A percentile compares a stretch with the other conserved stretches of the same genome.
These are phyloP conservation scores for Fraxinus paxiana DNA, from an alignment of 305 asterid species.

Conservation along the genomic window DNA sequence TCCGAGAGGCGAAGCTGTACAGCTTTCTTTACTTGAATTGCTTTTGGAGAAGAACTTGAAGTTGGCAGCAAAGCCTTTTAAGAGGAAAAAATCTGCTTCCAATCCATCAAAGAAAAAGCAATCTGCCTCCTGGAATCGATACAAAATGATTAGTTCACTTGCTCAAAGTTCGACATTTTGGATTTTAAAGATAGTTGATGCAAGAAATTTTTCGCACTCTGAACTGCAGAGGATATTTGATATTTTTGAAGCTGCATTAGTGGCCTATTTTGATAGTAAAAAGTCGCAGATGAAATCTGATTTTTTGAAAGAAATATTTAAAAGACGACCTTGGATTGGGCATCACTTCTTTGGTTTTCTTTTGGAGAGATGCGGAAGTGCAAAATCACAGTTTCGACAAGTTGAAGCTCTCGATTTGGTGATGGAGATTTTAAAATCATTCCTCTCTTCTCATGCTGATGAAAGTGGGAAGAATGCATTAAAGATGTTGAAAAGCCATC, in stretches of 20 bases:
- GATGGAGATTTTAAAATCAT: constrained; percentile 51
- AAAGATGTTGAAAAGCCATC: constrained; percentile 43
- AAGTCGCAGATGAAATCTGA: constrained; percentile 77
- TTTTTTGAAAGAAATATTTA: constrained; percentile 68
- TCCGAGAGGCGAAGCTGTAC: constrained; percentile 71
- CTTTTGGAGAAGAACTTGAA: constrained; percentile 76
- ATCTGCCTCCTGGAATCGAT: constrained; percentile 67
- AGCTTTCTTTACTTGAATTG: constrained; percentile 57
- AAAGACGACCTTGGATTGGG: constrained; percentile 81
- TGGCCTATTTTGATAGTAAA: constrained; percentile 70
- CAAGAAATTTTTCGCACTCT: constrained; percentile 49
- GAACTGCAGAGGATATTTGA: constrained; percentile 59
- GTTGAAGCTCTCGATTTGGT: constrained; percentile 87
- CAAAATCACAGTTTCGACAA: constrained; percentile 72
- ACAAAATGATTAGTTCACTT: constrained; percentile 70
- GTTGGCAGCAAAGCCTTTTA: constrained; percentile 88
- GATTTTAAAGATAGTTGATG: constrained; percentile 76
- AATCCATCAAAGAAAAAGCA: constrained; percentile 72
- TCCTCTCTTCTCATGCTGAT: constrained; percentile 31
- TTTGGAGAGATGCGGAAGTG: constrained; percentile 72
- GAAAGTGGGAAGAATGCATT: constrained; percentile 27
- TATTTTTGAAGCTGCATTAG: constrained; percentile 49
- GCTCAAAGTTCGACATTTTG: constrained; percentile 81
- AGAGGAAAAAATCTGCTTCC: constrained; percentile 67
- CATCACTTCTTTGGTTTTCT: constrained; percentile 59